Base-by-base conservation (phyloP, 768 basidiomycete genomes). In the Leucosporidium scottii region DNA sequence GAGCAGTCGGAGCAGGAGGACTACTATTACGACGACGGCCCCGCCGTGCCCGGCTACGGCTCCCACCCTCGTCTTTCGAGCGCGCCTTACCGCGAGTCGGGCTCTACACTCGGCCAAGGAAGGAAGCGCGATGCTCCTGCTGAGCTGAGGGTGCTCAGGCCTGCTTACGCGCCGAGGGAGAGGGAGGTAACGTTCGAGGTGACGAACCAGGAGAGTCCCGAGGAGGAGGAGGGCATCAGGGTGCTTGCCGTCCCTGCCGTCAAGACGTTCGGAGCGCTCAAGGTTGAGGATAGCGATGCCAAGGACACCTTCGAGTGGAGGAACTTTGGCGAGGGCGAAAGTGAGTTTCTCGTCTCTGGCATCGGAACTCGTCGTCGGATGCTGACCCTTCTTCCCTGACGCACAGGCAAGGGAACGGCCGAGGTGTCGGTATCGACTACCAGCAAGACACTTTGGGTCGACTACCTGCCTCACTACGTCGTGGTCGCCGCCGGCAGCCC, bases 391-490 rank as follows among this genome's bases (percentile, higher is more conserved):
- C 39, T 9, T 39, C 28, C 0, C 39, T 48, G 51, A 36, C 62
- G 47, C 28, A n/a, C 47, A 44, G 65, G 48, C 28, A 34, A 65
- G 86, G 87, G 83, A n/a, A 81, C 82, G 6, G 83, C 84, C 23
- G 91, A 92, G 74, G 82, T 97, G 21, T 79, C 83, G 9, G 85
- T 85, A 66, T 79, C 84, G 62, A 80, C 74, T 82, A 83, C 44
- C 86, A 85, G 79, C 84, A 62, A 87, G 66, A 87, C 85, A 17
- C 85, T 88, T 62, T 98, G 93, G 92, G 78, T 93, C 54, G 93
- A 97, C 78, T 98, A 89, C 78, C 74, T 94, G 12, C 85, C 89
- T 1, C 84, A 84, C 3, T 86, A 88, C 30, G 85, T 85, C n/a
- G 76, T 93, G 21, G 80, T 82, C 1, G 75, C 90, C 58, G 85